A percentile compares a stretch with the other conserved stretches of the same genome.
phyloP scores from a whole-genome alignment of 2,329 filamentous ascomycete species.

The Eurotiales sp. region DNA sequence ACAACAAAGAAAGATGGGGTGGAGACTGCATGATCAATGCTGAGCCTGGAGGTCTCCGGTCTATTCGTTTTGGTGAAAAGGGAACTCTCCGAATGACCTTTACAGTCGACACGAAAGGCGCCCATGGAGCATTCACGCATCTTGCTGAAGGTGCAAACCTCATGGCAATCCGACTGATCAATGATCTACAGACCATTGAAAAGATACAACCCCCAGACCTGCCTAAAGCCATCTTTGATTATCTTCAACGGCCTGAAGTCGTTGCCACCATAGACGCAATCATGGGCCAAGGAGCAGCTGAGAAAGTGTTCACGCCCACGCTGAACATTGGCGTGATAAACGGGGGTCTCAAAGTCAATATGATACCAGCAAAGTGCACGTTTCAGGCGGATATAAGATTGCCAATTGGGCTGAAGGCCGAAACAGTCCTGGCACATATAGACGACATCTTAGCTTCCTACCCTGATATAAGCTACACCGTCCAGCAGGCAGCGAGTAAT shows the following conservation, averaged over 20 bases:
- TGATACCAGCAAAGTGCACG: constrained; percentile 35
- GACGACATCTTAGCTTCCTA: constrained; percentile 18
- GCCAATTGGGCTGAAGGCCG: constrained; percentile 34
- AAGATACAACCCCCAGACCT: constrained; percentile 24
- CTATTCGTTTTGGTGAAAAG: constrained; percentile 41
- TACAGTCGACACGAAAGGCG: constrained; percentile 30
- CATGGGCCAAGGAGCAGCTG: constrained; percentile 38
- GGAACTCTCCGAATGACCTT: constrained; percentile 40
- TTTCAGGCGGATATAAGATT: constrained; percentile 42
- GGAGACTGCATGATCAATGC: constrained; percentile 39
- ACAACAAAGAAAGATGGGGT: constrained; percentile 31
- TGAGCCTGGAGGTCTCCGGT: constrained; percentile 37
- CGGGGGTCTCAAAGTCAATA: constrained; percentile 42
- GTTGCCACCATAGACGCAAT: constrained; percentile 30
- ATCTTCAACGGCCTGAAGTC: constrained; percentile 29
- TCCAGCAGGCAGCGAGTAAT: constrained; percentile 35
- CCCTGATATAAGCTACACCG: constrained; percentile 23
- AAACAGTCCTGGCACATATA: constrained; percentile 24
- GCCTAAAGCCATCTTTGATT: constrained; percentile 22
- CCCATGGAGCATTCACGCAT: constrained; percentile 40
- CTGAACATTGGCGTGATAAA: constrained; percentile 41
- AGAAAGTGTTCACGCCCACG: constrained; percentile 35
- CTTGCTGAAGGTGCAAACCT: constrained; percentile 37
- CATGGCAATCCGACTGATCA: constrained; percentile 31
- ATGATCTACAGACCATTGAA: constrained; percentile 27